These are phyloP conservation scores for Metarhizium robertsii DNA, from an alignment of 2,329 filamentous ascomycete species.

Conservation along the genomic window DNA sequence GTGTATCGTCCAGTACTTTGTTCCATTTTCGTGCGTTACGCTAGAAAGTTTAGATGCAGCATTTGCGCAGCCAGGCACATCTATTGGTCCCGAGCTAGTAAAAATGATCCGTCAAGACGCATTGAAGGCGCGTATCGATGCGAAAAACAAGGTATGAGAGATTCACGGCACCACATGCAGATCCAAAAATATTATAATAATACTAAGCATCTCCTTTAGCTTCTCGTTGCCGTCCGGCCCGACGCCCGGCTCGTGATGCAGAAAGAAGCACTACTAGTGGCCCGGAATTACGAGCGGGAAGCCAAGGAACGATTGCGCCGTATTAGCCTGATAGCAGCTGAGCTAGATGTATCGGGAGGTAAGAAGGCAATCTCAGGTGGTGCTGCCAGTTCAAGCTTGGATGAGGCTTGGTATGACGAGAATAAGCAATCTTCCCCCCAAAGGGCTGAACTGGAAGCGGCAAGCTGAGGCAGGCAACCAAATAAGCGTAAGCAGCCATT, in stretches of 20 bases:
- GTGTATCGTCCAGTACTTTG: constrained; percentile 87
- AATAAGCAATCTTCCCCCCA: background rate
- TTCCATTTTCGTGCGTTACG: constrained; percentile 82
- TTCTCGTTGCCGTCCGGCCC: constrained; percentile 62
- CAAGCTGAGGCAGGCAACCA: constrained; percentile 4
- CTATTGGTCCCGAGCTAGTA: constrained; percentile 66
- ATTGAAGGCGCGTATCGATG: constrained; percentile 74
- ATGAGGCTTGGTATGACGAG: constrained; percentile 27
- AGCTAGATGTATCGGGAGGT: constrained; percentile 51
- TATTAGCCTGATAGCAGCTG: constrained; percentile 66
- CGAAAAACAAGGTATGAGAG: constrained; percentile 57
- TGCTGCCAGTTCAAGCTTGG: constrained; percentile 10
- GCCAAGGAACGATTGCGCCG: constrained; percentile 68
- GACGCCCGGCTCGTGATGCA: constrained; percentile 65
- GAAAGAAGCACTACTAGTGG: constrained; percentile 54
- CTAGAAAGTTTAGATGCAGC: constrained; percentile 68
- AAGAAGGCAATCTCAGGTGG: constrained; percentile 12
- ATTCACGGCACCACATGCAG: background rate
- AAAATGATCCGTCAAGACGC: constrained; percentile 64
- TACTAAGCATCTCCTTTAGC: constrained; percentile 25
- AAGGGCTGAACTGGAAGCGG: constrained; percentile 3
- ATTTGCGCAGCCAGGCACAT: constrained; percentile 56
- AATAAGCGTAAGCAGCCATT: background rate
- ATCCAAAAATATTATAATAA: background rate
- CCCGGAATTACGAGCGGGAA: constrained; percentile 63